Conservation (phyloP, 2,329 filamentous ascomycete species). For the Sclerotinia spermophila region DNA sequence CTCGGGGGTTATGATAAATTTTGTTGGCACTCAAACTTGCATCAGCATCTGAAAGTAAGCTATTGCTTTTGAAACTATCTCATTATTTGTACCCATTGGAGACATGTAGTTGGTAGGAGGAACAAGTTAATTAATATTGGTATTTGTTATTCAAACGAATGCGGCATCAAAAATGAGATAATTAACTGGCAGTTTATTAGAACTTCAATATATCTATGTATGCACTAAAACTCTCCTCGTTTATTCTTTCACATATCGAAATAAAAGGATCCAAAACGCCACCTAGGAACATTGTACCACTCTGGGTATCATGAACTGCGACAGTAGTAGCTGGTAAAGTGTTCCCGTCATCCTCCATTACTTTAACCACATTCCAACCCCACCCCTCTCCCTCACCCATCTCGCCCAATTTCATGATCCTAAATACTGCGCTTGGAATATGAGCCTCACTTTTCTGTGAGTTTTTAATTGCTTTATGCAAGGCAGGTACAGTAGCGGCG, state of each 20-base stretch:
- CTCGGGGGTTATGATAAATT: background rate
- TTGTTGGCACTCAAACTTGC: background rate
- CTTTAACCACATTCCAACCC: constrained; percentile 30
- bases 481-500: constrained; percentile 37
- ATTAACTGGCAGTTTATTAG: background rate
- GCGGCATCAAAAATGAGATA: background rate
- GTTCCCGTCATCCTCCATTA: constrained; percentile 39
- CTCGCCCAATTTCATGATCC: constrained; percentile 25
- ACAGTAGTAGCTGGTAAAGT: constrained; percentile 31
- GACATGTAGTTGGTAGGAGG: background rate
- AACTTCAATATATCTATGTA: constrained; percentile 8
- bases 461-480: constrained; percentile 25
- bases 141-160: background rate
- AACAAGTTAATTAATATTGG: background rate
- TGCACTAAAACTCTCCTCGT: constrained; percentile 9
- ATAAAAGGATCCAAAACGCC: constrained; percentile 18
- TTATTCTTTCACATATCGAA: constrained; percentile 13
- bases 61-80: background rate
- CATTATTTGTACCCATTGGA: background rate
- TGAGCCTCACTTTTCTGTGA: constrained; percentile 28
- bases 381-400: constrained; percentile 26
- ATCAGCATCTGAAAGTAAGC: background rate
- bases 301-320: constrained; percentile 36
- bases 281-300: constrained; percentile 37
- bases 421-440: constrained; percentile 29